Conservation (phyloP, 1,284 basidiomycete genomes). For the Inonotus obliquus region DNA sequence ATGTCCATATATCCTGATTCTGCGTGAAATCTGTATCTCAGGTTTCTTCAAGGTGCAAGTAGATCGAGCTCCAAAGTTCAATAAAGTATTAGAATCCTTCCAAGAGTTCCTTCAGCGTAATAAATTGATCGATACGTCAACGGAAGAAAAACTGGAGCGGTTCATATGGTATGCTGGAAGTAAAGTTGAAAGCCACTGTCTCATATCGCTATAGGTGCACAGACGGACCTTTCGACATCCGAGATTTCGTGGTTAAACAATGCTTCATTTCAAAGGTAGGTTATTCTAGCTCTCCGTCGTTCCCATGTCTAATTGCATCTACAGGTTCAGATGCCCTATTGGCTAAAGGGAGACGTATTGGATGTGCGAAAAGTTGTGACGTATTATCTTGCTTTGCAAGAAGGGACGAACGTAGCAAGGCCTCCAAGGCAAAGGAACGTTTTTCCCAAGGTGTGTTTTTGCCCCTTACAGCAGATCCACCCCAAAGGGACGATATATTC, state of each 20-base stretch:
- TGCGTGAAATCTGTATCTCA: background rate
- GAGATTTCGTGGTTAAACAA: conserved; percentile 83
- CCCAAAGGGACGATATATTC: background rate
- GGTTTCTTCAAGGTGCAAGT: conserved; percentile 62
- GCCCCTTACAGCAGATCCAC: background rate
- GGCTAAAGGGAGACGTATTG: conserved; percentile 65
- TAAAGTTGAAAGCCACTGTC: background rate
- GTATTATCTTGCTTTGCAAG: conserved; percentile 33
- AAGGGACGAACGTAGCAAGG: conserved; percentile 20
- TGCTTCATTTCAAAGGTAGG: conserved; percentile 77
- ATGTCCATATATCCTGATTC: background rate
- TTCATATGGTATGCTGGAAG: conserved; percentile 29
- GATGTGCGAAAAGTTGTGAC: conserved; percentile 63
- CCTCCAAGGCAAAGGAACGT: conserved; percentile 20
- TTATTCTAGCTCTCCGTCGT: conserved; percentile 26
- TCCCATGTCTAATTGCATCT: conserved; percentile 29
- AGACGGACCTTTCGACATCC: conserved; percentile 79
- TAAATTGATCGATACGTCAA: conserved; percentile 55
- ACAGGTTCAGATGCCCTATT: conserved; percentile 63
- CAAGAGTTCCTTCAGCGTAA: conserved; percentile 65
- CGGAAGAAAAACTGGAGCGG: conserved; percentile 49
- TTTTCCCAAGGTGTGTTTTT: conserved; percentile 12
- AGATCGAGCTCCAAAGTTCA: conserved; percentile 73
- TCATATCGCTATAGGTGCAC: conserved; percentile 59
- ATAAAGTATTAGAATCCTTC: conserved; percentile 61